Conservation (phyloP, 2,329 filamentous ascomycete species). For the Geoglossum cookeanum region DNA sequence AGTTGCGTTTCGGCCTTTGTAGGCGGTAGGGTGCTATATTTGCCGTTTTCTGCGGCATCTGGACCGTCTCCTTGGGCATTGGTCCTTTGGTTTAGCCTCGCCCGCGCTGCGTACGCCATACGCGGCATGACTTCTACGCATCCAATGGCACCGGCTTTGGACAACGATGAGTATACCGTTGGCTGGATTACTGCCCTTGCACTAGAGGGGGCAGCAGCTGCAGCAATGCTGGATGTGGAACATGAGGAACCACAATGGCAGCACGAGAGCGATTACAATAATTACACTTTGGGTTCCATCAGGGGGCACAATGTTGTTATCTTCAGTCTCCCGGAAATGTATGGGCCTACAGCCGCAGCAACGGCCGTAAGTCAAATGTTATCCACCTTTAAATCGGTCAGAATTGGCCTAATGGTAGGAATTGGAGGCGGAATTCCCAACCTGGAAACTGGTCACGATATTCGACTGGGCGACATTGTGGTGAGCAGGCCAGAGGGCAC, state of each 20-base stretch:
- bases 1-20: too few species aligned
- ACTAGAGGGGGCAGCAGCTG: slow-evolving; percentile 8
- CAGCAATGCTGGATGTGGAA: slow-evolving; percentile 6
- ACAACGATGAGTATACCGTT: slow-evolving; percentile 17
- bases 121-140: too few species aligned
- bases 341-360: slow-evolving; percentile 7
- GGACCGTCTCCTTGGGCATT: too few species aligned
- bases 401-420: slow-evolving; percentile 9
- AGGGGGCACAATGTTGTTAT: slow-evolving; percentile 9
- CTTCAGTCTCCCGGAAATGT: slow-evolving; percentile 7
- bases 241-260: background rate
- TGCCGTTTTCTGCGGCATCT: too few species aligned
- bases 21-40: too few species aligned
- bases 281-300: slow-evolving; percentile 7
- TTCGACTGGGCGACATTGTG: too few species aligned
- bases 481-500: too few species aligned
- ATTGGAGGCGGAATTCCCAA: slow-evolving; percentile 10
- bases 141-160: too few species aligned
- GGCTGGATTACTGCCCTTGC: slow-evolving; percentile 19
- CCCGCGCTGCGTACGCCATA: too few species aligned
- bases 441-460: background rate
- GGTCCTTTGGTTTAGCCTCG: too few species aligned
- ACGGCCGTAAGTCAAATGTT: slow-evolving; percentile 7
- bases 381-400: slow-evolving; percentile 6
- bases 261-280: slow-evolving; percentile 4